Evolutionary conservation across 2,329 filamentous ascomycete species (phyloP).

Genomic region (Cyanodermella asteris): DNA sequence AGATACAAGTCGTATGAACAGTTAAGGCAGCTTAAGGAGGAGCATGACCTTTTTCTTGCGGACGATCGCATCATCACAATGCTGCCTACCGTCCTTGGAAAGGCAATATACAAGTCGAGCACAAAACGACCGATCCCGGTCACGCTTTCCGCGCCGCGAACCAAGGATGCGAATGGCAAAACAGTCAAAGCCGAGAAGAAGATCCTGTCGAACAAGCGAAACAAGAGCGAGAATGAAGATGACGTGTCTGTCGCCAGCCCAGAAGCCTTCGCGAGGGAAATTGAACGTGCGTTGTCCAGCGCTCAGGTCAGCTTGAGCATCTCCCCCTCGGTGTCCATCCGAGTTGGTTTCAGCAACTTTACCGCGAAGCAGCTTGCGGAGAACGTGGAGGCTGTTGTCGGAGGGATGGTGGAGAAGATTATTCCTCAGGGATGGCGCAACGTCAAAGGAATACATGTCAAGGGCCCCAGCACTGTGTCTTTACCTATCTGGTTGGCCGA

Average conservation of each 20-base stretch:
- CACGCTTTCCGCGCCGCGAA: constrained; percentile 22
- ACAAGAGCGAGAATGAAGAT: constrained; percentile 17
- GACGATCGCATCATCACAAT: constrained; percentile 61
- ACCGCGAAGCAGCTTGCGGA: constrained; percentile 52
- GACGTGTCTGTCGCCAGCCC: constrained; percentile 32
- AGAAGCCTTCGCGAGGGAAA: constrained; percentile 52
- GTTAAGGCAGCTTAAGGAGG: constrained; percentile 56
- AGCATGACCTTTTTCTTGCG: constrained; percentile 85
- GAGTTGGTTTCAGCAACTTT: constrained; percentile 56
- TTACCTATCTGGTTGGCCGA: constrained; percentile 88
- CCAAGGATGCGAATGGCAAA: constrained; percentile 29
- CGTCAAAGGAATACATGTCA: constrained; percentile 67
- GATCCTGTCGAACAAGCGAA: constrained; percentile 13
- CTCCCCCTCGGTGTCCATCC: constrained; percentile 58
- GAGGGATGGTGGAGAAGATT: constrained; percentile 51
- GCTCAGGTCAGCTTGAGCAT: constrained; percentile 64
- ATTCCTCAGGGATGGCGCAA: constrained; percentile 76
- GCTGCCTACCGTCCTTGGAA: constrained; percentile 62
- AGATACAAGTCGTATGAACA: constrained; percentile 82
- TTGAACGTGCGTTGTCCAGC: constrained; percentile 53
- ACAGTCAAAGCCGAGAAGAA: too few species aligned
- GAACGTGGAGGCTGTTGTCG: constrained; percentile 55
- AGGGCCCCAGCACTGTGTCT: constrained; percentile 68
- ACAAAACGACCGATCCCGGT: constrained; percentile 75
- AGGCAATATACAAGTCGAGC: constrained; percentile 73